Conservation (phyloP, 495 filamentous ascomycete species). For the Talaromyces stipitatus region DNA sequence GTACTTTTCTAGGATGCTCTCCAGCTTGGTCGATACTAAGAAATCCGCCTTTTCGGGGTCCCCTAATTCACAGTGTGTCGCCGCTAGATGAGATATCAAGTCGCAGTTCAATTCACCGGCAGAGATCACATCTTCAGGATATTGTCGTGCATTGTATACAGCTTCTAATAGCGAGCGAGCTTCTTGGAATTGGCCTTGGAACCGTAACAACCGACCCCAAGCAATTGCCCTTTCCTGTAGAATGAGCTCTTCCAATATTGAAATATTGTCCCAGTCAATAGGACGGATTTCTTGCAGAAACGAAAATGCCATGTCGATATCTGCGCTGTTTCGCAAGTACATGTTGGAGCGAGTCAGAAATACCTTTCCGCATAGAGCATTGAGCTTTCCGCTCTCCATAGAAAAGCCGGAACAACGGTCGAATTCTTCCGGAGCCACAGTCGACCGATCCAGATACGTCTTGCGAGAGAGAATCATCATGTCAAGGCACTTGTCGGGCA, state of each 20-base stretch:
- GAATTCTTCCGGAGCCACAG: background rate
- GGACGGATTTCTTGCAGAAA: background rate
- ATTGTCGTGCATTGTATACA: background rate
- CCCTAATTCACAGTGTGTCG: background rate
- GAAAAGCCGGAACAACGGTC: background rate
- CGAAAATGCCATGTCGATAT: background rate
- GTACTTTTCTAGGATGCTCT: background rate
- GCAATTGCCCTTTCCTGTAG: background rate
- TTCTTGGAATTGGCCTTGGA: background rate
- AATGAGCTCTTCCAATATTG: slow-evolving; percentile 3
- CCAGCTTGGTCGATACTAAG: background rate
- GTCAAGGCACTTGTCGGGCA: background rate
- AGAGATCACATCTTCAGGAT: background rate
- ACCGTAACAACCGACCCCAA: background rate
- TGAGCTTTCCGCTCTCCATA: background rate
- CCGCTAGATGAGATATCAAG: background rate
- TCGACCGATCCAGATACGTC: background rate
- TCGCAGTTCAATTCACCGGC: background rate
- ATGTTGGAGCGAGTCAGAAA: background rate
- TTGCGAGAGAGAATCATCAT: background rate
- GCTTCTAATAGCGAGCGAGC: background rate
- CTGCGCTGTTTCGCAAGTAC: background rate
- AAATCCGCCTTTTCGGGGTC: background rate
- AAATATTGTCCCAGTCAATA: background rate
- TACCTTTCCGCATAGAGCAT: background rate